Conservation (phyloP, 805 yeast genomes). For the Ogataea pilisensis region DNA sequence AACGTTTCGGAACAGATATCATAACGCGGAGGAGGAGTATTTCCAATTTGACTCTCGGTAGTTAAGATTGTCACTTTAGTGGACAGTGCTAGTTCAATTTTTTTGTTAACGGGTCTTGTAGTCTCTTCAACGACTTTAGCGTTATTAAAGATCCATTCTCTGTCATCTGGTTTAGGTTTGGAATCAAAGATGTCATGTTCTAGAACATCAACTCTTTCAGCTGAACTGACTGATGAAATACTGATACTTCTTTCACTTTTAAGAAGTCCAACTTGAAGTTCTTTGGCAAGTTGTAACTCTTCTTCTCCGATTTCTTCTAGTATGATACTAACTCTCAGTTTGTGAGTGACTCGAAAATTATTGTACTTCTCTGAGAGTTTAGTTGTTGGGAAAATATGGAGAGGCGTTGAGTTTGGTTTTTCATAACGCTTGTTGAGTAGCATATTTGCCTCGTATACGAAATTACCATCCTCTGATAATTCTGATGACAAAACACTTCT, state of each 20-base stretch:
- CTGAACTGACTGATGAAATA: conserved; percentile 5
- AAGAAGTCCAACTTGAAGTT: background rate
- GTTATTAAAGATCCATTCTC: conserved; percentile 15
- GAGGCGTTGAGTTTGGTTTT: background rate
- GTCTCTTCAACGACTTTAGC: conserved; percentile 20
- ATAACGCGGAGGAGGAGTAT: background rate
- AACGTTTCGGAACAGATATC: background rate
- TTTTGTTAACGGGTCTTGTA: conserved; percentile 2
- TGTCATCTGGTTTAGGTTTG: background rate
- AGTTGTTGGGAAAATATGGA: conserved; percentile 22
- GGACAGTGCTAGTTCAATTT: conserved; percentile 23
- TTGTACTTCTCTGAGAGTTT: conserved; percentile 8
- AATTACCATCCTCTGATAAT: conserved; percentile 4
- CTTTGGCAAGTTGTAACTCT: background rate
- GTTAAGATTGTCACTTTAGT: conserved; percentile 16
- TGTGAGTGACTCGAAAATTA: conserved; percentile 22
- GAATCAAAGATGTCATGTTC: conserved; percentile 1
- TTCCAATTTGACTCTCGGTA: background rate
- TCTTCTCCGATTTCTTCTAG: conserved; percentile 3
- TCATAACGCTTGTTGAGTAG: conserved; percentile 8
- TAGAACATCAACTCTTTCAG: conserved; percentile 5
- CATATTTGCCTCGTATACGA: conserved; percentile 4
- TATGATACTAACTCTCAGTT: conserved; percentile 9
- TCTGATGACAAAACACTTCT: background rate
- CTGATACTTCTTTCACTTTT: background rate